Evolutionary conservation across 1,139 yeast genomes (phyloP), one percentile per base, ranked within the genome.

Genomic region (Geotrichum cucujoidarum): DNA sequence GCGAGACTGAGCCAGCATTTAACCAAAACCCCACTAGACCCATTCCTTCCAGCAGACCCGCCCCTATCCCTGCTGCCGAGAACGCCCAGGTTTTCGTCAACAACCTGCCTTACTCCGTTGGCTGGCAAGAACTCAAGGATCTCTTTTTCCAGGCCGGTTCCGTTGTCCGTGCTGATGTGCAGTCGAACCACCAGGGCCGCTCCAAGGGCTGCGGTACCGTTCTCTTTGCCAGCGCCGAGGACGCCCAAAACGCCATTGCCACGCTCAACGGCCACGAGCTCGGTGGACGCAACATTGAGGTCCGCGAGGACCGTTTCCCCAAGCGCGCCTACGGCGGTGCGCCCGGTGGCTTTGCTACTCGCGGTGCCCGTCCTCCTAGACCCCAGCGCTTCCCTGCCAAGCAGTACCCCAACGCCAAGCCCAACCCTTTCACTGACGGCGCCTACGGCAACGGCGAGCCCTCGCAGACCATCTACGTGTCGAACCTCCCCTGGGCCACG

Each of bases 211-310:
- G 80, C 60, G 97, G 96, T 50, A 83, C 84, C 45, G 96, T 90
- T 57, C 90, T 86, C 67, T 89, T 84, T 70, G 95, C 86, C 68
- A 80, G 83, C 54, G 84, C 58, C 54, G 90, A 83, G 66, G 88
- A 94, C 60, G 97, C 97, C 54, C 73, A 75, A 55, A 88, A 86
- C 63, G 97, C 97, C 57, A 85, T 89, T 66, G 92, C 83, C 69
- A 83, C 81, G 66, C 90, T 88, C 65, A 88, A 89, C 72, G 96
- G 96, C 71, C 86, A 85, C 90, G 80, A 85, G 64, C 80, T 88
- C 75, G 85, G 87, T 68, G 95, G 90, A 64, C 85, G 84, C 67
- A 89, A 83, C 69, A 87, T 90, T 53, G 90, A 74, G 65, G 97
- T 90, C 63, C 63, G 67, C 27, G 63, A 61, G 45, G 66, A 63